Evolutionary conservation across 2,329 filamentous ascomycete genomes (phyloP), one percentile per base, ranked within the genome.

Genomic region (Penicillium occitanis): DNA sequence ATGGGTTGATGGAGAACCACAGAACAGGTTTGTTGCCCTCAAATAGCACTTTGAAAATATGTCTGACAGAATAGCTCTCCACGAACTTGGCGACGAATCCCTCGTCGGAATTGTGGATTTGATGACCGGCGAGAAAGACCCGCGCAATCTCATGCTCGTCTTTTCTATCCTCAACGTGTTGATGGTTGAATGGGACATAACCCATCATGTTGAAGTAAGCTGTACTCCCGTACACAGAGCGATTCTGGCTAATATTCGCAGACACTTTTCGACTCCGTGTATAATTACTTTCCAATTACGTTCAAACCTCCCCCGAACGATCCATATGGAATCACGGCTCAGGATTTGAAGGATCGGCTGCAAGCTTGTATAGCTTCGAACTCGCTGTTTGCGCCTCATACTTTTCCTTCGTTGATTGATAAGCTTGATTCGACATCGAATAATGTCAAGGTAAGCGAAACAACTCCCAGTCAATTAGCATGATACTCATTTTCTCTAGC

Each of bases 251-350:
- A 44, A 66, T 55, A 19, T 11, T 40, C 46, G 17, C 67, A 80
- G 81, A 73, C 77, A 35, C 80, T 90, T 53, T 90, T 90, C 72
- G 88, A 91, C 69, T 83, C 87, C 3, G 87, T 89, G 19, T 91
- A 90, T 76, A 90, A 89, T 71, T 91, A 91, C 74, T 91, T 90
- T 72, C 88, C 88, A 0, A 90, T 91, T 70, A 90, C 88, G 0
- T 91, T 90, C 76, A 84, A 86, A 71, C 88, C 88, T 11, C 88
- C 88, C 1, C 88, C 87, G 11, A 87, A 90, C 69, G 88, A 90
- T 71, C 88, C 88, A 0, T 90, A 90, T 68, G 86, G 87, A 1
- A 90, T 91, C 68, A 90, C 88, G 1, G 86, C 88, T 1, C 87
- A 90, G 70, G 86, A 90, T 71, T 75, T 91, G 66, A 91, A 91